Percentiles rank a stretch among this genome's conserved stretches.
These are phyloP conservation scores for Triticum dicoccoides DNA, from an alignment of 176 grass and related monocot species.

Conservation along the genomic window DNA sequence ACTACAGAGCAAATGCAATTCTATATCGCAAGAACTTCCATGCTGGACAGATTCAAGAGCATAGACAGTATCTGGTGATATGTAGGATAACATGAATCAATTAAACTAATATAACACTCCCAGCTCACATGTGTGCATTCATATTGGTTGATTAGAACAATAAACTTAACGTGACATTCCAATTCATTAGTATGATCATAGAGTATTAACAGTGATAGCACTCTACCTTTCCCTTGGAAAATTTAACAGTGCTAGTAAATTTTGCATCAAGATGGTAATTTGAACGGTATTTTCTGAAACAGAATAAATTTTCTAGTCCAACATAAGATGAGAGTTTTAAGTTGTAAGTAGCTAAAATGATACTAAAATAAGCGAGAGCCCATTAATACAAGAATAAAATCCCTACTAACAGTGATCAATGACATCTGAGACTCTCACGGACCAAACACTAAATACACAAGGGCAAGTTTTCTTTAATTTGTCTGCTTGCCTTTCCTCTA, in stretches of 20 bases:
- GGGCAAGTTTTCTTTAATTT: not conserved
- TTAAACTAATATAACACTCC: not conserved
- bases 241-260: not conserved
- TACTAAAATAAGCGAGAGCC: conserved; percentile 5
- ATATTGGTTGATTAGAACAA: not conserved
- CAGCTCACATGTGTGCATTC: not conserved
- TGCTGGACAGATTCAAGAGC: not conserved
- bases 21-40: not conserved
- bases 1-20: not conserved
- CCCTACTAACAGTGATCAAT: not conserved
- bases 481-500: not conserved
- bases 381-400: not conserved
- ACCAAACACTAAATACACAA: not conserved
- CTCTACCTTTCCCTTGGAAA: not conserved
- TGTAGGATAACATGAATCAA: not conserved
- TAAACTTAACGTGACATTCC: not conserved
- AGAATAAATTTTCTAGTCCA: not conserved
- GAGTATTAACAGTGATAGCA: not conserved
- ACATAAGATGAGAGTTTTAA: not conserved
- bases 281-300: not conserved
- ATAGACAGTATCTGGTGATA: not conserved
- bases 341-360: not conserved
- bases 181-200: not conserved
- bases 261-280: not conserved
- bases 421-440: not conserved